phyloP scores from a whole-genome alignment of 805 yeast species.

The Wickerhamiella vanderwaltii region DNA sequence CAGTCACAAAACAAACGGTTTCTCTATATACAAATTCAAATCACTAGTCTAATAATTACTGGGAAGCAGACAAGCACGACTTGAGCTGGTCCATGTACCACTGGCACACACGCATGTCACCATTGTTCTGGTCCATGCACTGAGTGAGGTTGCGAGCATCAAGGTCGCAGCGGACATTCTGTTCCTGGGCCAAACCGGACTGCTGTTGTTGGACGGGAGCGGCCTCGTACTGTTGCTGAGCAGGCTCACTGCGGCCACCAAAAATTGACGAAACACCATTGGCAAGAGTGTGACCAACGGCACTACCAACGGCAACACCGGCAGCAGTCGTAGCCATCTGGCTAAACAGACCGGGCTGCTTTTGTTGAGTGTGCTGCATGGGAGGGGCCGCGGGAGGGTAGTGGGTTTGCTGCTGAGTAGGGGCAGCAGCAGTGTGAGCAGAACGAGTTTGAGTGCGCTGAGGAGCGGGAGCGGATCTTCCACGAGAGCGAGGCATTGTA shows the following conservation, averaged over 20 bases:
- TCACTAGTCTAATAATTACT: too few relatives aligned
- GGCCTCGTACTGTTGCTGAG: slow-evolving; percentile 39
- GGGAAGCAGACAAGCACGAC: slow-evolving; percentile 93
- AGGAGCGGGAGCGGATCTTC: slow-evolving; percentile 29
- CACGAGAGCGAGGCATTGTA: slow-evolving; percentile 32
- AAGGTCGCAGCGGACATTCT: slow-evolving; percentile 57
- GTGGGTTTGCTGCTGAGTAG: slow-evolving; percentile 25
- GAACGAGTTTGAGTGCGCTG: slow-evolving; percentile 23
- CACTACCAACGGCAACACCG: slow-evolving; percentile 98
- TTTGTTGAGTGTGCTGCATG: slow-evolving; percentile 34
- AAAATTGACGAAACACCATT: slow-evolving; percentile 86
- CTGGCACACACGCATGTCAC: slow-evolving; percentile 95
- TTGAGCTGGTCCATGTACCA: slow-evolving; percentile 93
- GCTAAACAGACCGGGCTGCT: slow-evolving; percentile 74
- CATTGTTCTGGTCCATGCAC: slow-evolving; percentile 86
- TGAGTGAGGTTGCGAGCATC: slow-evolving; percentile 93
- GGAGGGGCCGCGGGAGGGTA: slow-evolving; percentile 37
- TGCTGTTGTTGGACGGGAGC: slow-evolving; percentile 30
- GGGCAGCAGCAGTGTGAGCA: slow-evolving; percentile 38
- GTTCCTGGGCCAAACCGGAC: slow-evolving; percentile 29
- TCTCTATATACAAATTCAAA: too few relatives aligned
- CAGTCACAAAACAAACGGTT: too few relatives aligned
- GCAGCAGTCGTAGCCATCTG: slow-evolving; percentile 99
- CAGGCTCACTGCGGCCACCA: slow-evolving; percentile 50
- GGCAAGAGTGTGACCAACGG: slow-evolving; percentile 93